Conservation (phyloP, 805 yeast genomes). For the Cephaloascus albidus region DNA sequence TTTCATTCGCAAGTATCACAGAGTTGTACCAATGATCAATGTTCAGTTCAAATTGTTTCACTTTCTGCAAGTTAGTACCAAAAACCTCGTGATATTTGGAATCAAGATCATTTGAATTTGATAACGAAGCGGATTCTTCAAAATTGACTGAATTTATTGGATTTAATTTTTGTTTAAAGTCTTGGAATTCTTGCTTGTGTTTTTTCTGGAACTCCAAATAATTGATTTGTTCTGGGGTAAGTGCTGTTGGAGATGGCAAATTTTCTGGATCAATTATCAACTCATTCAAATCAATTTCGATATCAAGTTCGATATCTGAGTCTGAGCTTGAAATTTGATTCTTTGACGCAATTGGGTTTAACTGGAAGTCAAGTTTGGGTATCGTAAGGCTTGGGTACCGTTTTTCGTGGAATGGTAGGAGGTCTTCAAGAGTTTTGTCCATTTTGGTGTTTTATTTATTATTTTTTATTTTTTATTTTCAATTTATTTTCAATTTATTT, state of each 20-base stretch:
- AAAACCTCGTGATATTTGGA: not conserved
- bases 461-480: too few relatives aligned
- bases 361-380: too few relatives aligned
- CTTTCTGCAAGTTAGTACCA: not conserved
- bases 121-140: not conserved
- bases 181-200: not conserved
- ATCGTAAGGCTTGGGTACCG: too few relatives aligned
- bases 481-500: too few relatives aligned
- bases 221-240: not conserved
- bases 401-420: too few relatives aligned
- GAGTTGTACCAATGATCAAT: not conserved
- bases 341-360: too few relatives aligned
- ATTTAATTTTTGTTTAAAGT: not conserved
- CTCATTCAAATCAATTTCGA: not conserved
- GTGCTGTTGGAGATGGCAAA: not conserved
- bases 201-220: not conserved
- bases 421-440: too few relatives aligned
- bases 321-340: too few relatives aligned
- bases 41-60: not conserved
- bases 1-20: not conserved
- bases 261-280: slow-evolving; percentile 1
- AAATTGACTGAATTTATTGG: not conserved
- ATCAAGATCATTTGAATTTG: not conserved
- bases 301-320: too few relatives aligned
- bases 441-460: too few relatives aligned